Base-by-base conservation (phyloP, 2,329 filamentous ascomycete genomes). In the Fusarium abutilonis region DNA sequence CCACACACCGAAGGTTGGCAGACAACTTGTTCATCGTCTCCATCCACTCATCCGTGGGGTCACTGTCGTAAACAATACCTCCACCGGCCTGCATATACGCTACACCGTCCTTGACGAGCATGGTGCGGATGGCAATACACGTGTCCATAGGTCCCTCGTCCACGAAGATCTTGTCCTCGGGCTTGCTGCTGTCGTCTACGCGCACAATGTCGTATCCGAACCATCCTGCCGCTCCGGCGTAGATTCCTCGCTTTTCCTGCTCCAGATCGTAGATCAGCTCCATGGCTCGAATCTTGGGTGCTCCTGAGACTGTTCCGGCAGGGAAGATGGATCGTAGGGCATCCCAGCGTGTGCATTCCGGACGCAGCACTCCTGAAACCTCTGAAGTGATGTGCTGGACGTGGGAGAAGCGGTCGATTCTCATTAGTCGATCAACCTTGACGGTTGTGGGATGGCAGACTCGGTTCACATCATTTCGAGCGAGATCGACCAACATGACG, bases 361-460 rank as follows among this genome's bases (percentile, higher is more conserved):
- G 82, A 41, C 95, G 86, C 66, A 98, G 79, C n/a, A 95, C 84
- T 40, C 95, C 94, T 2, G 92, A 97, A 0, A 99, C 95, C 76
- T 99, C 93, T 2, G 92, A 97, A 5, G 97, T 93, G 15, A 99
- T 85, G 77, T 99, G 95, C 82, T 98, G 95, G 26, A 99, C 95
- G 77, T 99, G 95, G 57, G 90, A 95, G 80, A 99, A 99, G 72
- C 90, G 89, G 77, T 96, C 91, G 11, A 96, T 92, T 3, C 92
- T 91, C 94, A 98, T 97, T 63, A 98, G 81, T 49, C 92, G 87
- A 80, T 99, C 95, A 23, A 98, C 95, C 60, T 91, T 87, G 28
- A 94, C 97, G 26, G 91, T 92, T 34, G 89, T 82, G 15, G 95
- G 95, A 77, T 97, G 93, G 76, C 92, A 96, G 19, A 99, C 92